Evolutionary conservation across 805 yeast genomes (phyloP).

Genomic region (Lachancea quebecensis): DNA sequence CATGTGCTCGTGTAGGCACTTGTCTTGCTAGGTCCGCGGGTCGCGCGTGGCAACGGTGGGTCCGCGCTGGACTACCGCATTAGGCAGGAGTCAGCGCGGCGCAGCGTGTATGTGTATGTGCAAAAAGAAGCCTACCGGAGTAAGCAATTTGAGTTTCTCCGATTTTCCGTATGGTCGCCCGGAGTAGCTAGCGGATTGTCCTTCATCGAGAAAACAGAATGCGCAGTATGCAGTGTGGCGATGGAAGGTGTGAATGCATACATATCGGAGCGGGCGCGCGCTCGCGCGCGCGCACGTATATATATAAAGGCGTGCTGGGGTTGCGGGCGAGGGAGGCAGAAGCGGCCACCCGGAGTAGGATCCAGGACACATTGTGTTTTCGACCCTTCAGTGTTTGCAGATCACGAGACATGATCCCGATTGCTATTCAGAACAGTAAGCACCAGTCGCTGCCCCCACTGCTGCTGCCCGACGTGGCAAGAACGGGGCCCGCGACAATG

Average conservation of each 20-base stretch:
- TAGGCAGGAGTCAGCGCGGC: background rate
- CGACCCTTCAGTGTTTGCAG: background rate
- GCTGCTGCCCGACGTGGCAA: constrained; percentile 20
- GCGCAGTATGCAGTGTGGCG: background rate
- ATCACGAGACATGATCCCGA: constrained; percentile 10
- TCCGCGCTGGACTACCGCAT: no score
- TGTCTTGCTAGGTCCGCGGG: no score
- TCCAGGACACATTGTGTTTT: no score
- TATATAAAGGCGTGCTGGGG: background rate
- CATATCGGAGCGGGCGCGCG: background rate
- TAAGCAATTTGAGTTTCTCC: background rate
- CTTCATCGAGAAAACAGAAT: background rate
- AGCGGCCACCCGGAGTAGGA: no score
- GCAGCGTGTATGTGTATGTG: background rate
- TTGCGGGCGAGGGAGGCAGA: background rate
- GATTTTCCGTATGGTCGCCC: background rate
- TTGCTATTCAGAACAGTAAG: constrained; percentile 24
- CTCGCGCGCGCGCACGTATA: background rate
- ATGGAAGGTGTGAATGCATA: background rate
- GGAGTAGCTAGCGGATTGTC: background rate
- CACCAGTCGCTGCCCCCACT: constrained; percentile 25
- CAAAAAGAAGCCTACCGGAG: background rate
- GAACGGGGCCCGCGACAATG: constrained; percentile 1
- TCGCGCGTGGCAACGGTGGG: no score
- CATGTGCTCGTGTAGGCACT: no score